Base-by-base conservation (phyloP, 148 eudicot genomes). In the Hydrangea macrophylla region DNA sequence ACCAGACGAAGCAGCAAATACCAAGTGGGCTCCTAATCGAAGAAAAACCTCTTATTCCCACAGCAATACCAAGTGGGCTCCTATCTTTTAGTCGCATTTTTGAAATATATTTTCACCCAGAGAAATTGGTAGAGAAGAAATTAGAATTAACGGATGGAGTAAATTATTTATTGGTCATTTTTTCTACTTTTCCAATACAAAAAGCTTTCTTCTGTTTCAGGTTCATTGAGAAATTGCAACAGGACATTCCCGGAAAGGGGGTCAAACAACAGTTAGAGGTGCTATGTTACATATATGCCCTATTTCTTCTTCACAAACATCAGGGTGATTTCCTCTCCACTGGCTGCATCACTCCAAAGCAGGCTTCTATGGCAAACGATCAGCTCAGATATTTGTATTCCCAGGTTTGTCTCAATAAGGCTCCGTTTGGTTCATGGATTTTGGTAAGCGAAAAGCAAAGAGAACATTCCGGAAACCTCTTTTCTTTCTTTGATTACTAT, bases 251-350 rank as follows among this genome's bases (percentile, higher is more conserved):
- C 5, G 98, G 97, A 40, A 77, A 86, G 64, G 98, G 97, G 48
- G 89, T 88, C 33, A 93, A 90, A 71, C 81, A 85, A 85, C 88
- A 80, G 66, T 61, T 90, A 70, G 85, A 90, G 75, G 84, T 78
- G 60, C 88, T 93, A 42, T 90, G 90, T 58, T 71, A 89, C 67
- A 74, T 93, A 18, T 93, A 93, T 76, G 88, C 88, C 23, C 88
- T 93, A 26, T 83, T 71, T 57, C 78, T 84, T n/a, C 68, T 93
- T 59, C 89, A 84, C 81, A 88, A 90, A 77, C 84, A 90, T 79
- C 97, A 88, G 28, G 98, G 98, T 4, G 96, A 90, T 74, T 93
- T 93, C 78, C 88, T 93, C 24, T 71, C 88, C 60, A 93, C 98
- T 9, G 83, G 90, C 64, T 86, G 76, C 83, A 70, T 93, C 61